Evolutionary conservation across 1,284 basidiomycete genomes (phyloP).

Genomic region (Ceratobasidium sp.): DNA sequence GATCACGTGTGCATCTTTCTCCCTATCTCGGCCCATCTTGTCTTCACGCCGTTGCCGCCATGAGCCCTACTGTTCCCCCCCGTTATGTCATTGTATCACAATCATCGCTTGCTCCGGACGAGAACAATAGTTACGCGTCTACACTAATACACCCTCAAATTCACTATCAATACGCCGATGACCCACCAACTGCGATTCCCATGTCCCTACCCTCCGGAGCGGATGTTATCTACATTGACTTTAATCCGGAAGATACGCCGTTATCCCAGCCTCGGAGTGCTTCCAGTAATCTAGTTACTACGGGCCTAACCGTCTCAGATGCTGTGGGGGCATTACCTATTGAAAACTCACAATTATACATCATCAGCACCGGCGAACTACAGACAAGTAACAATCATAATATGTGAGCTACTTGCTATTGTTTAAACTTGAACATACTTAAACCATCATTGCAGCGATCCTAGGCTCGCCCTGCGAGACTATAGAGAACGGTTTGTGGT

Average conservation of each 20-base stretch:
- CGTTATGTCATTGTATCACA: constrained; percentile 30
- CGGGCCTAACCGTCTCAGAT: constrained; percentile 29
- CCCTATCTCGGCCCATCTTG: background rate
- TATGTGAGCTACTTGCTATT: constrained; percentile 2
- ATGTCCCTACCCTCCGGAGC: constrained; percentile 67
- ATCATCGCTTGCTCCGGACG: constrained; percentile 9
- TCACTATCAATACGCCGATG: constrained; percentile 85
- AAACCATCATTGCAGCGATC: constrained; percentile 2
- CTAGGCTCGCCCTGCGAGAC: background rate
- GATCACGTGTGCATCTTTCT: constrained; percentile 7
- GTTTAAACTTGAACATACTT: background rate
- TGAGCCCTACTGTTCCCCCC: constrained; percentile 19
- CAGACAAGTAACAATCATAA: background rate
- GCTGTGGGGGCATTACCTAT: constrained; percentile 24
- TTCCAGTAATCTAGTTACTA: constrained; percentile 21
- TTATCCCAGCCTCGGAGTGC: constrained; percentile 22
- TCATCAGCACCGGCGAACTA: constrained; percentile 26
- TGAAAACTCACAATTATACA: constrained; percentile 35
- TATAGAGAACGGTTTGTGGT: constrained; percentile 34
- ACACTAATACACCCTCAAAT: constrained; percentile 76
- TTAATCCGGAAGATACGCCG: constrained; percentile 66
- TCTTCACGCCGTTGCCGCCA: background rate
- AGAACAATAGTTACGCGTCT: background rate
- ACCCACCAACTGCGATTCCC: constrained; percentile 71
- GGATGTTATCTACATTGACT: constrained; percentile 78